Evolutionary conservation across 1,284 basidiomycete species (phyloP).

Genomic region (Wallemia mellicola): DNA sequence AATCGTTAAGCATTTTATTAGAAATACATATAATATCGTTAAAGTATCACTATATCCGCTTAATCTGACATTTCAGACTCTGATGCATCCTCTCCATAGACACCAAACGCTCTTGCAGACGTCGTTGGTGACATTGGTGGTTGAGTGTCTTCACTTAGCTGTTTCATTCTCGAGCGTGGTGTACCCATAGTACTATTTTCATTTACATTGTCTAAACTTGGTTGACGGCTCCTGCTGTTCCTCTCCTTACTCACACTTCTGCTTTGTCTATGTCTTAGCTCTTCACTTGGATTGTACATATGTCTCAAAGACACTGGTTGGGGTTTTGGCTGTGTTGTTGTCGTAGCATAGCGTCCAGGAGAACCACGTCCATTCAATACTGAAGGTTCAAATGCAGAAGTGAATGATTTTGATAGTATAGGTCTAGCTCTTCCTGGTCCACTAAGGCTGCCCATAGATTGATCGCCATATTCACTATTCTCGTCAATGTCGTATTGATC

Average conservation of each 20-base stretch:
- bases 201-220: neutral
- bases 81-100: neutral
- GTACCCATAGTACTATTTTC: neutral
- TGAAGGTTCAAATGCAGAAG: neutral
- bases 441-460: neutral
- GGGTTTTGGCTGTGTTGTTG: neutral
- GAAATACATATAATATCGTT: neutral
- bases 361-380: neutral
- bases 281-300: neutral
- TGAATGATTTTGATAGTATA: neutral
- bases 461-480: neutral
- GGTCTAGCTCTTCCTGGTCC: neutral
- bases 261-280: neutral
- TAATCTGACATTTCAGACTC: neutral
- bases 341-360: neutral
- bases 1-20: no score
- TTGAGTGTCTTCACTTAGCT: no score
- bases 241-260: neutral
- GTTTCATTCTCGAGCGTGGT: neutral
- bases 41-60: neutral
- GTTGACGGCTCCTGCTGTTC: neutral
- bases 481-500: conserved; percentile 77
- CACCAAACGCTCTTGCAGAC: neutral
- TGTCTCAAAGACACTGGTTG: neutral
- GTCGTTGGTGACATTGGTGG: neutral